Evolutionary conservation across 73 alveolate genomes (phyloP), one percentile per base, ranked within the genome.

Genomic region (Halteria grandinella): DNA sequence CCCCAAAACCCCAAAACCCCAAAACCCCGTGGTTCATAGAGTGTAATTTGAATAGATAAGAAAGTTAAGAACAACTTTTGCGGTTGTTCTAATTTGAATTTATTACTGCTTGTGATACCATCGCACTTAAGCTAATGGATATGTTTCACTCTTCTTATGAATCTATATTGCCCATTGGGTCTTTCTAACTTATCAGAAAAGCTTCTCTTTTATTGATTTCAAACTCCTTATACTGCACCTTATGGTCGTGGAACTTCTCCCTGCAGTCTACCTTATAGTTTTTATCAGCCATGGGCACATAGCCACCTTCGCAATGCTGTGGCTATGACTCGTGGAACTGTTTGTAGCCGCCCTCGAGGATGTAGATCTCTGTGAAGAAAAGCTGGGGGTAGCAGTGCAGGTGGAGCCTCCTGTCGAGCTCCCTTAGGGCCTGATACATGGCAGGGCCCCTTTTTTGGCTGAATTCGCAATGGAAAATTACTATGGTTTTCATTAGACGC

Each of bases 381-480:
- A 79, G 52, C 24, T 66, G 25, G 17, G 90, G 84, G 69, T 79
- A 79, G 29, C 32, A 48, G 25, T 53, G 69, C 14, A 48, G 27
- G 58, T 79, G 54, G n/a, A 79, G 54, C 33, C 64, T 21, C 41
- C 91, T 72, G 33, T 80, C 91, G 5, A 73, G 24, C n/a, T 51
- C 52, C 15, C 91, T 15, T 34, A 80, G 21, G 4, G 72, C 34
- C 25, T 55, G 40, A 48, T 72, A 72, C 49, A 32, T 44, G 41
- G 39, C 50, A 0, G 91, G 91, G 0, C 85, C 91, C 27, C 91
- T 34, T 6, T 70, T 37, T 11, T 55, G 29, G 52, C 85, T 51
- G 54, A 80, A 80, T 50, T 80, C 91, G 21, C 91, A 80, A 53
- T 69, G 85, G 34, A 80, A 73, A 8, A 80, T 31, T 3, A 80